A percentile compares a stretch with the other conserved stretches of the same genome.
Evolutionary conservation across 768 basidiomycete genomes (phyloP).

Genomic region (Amanita muscaria): DNA sequence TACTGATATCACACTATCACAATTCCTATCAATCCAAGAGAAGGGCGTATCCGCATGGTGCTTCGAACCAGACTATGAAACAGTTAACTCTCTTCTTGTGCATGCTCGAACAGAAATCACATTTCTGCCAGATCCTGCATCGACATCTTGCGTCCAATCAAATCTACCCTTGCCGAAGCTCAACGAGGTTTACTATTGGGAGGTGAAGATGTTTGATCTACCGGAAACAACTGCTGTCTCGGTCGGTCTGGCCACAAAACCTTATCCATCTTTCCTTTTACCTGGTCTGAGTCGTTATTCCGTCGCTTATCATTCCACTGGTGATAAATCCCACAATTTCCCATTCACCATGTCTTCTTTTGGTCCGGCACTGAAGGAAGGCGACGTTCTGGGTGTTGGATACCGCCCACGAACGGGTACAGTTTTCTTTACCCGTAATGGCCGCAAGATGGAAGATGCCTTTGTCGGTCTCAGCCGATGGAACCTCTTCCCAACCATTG

Average conservation of each 20-base stretch:
- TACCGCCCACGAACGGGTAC: conserved; percentile 95
- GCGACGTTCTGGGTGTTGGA: conserved; percentile 92
- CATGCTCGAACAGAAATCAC: conserved; percentile 96
- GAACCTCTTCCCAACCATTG: conserved; percentile 96
- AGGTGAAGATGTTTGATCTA: conserved; percentile 98
- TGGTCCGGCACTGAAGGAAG: conserved; percentile 80
- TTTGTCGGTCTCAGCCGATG: conserved; percentile 82
- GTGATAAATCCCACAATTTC: conserved; percentile 96
- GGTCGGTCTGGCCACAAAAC: conserved; percentile 92
- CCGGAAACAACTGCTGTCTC: conserved; percentile 82
- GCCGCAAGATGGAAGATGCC: conserved; percentile 93
- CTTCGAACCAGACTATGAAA: conserved; percentile 98
- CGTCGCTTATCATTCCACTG: conserved; percentile 91
- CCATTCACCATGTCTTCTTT: conserved; percentile 85
- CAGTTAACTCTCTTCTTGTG: conserved; percentile 85
- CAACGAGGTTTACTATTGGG: conserved; percentile 99
- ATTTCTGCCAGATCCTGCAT: conserved; percentile 93
- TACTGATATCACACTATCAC: conserved; percentile 96
- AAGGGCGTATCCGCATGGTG: conserved; percentile 99
- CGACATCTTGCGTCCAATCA: conserved; percentile 91
- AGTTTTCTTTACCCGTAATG: conserved; percentile 99
- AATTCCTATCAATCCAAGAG: conserved; percentile 98
- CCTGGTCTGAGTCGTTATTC: conserved; percentile 83
- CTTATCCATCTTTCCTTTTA: conserved; percentile 90
- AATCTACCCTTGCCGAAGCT: conserved; percentile 95